Evolutionary conservation across 225 moss, liverwort and hornwort species (phyloP).

Genomic region (Pseudisothecium myosuroides): DNA sequence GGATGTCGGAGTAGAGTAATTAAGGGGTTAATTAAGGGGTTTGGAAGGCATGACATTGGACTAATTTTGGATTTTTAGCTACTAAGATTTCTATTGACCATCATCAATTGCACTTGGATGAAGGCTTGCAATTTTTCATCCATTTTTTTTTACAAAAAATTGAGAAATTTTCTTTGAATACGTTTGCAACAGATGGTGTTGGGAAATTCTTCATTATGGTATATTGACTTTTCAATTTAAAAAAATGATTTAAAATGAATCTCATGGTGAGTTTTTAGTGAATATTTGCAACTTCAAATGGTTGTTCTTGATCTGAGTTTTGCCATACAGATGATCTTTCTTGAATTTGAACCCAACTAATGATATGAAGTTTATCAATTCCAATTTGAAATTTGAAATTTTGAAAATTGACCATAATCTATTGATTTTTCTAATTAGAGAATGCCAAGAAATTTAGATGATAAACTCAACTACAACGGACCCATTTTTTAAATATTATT

Average conservation of each 20-base stretch:
- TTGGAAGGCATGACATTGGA: too few species aligned
- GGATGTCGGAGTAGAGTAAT: too few species aligned
- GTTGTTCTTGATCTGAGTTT: not conserved
- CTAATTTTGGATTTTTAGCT: not conserved
- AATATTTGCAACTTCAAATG: not conserved
- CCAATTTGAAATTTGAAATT: not conserved
- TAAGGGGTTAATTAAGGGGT: not conserved
- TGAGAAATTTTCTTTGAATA: not conserved
- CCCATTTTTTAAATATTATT: too few species aligned
- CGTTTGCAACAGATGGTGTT: rapidly evolving
- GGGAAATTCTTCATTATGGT: not conserved
- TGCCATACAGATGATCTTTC: not conserved
- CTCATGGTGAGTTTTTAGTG: not conserved
- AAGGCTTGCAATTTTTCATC: not conserved
- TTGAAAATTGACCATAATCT: not conserved
- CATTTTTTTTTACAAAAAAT: not conserved
- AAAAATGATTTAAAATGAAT: not conserved
- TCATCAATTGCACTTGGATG: not conserved
- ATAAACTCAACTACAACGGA: too few species aligned
- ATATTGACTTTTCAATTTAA: not conserved
- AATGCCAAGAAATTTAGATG: not conserved
- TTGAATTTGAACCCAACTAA: not conserved
- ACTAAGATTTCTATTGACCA: not conserved
- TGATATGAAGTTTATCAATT: not conserved
- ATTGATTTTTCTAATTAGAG: not conserved